These are phyloP conservation scores for Aspergillus latus DNA, from an alignment of 2,329 filamentous ascomycete species.

Conservation along the genomic window DNA sequence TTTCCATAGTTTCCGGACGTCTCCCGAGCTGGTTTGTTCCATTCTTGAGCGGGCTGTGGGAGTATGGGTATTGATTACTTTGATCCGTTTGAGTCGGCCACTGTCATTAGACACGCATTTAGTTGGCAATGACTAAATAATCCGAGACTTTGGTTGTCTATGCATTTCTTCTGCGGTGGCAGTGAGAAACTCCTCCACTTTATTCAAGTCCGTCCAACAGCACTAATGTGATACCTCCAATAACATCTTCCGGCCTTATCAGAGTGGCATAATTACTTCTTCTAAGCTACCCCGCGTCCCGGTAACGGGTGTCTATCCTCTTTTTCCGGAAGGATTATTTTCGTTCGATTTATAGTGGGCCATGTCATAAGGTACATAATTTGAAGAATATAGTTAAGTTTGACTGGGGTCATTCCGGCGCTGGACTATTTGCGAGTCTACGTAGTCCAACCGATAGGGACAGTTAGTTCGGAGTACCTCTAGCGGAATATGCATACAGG, in stretches of 20 bases:
- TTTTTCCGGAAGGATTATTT: neutral
- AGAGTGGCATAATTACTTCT: conserved; percentile 11
- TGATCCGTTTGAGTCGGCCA: neutral
- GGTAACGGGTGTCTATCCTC: neutral
- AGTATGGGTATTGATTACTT: neutral
- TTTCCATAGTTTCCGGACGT: neutral
- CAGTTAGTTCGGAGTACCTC: neutral
- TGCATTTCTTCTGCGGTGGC: neutral
- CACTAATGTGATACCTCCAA: conserved; percentile 14
- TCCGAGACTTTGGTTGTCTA: too few relatives aligned
- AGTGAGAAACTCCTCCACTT: neutral
- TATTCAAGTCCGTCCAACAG: neutral
- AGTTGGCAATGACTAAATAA: neutral
- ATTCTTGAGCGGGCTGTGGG: neutral
- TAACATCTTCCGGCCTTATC: conserved; percentile 13
- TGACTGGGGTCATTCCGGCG: neutral
- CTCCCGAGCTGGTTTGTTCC: neutral
- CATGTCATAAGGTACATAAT: too few relatives aligned
- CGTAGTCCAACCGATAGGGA: neutral
- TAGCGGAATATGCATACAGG: neutral
- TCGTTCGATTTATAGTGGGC: neutral
- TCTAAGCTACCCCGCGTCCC: neutral
- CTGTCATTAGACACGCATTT: neutral
- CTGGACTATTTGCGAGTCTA: neutral
- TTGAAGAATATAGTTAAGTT: neutral